phyloP scores from a whole-genome alignment of 2,329 filamentous ascomycete species.

The Aspergillus phoenicis region DNA sequence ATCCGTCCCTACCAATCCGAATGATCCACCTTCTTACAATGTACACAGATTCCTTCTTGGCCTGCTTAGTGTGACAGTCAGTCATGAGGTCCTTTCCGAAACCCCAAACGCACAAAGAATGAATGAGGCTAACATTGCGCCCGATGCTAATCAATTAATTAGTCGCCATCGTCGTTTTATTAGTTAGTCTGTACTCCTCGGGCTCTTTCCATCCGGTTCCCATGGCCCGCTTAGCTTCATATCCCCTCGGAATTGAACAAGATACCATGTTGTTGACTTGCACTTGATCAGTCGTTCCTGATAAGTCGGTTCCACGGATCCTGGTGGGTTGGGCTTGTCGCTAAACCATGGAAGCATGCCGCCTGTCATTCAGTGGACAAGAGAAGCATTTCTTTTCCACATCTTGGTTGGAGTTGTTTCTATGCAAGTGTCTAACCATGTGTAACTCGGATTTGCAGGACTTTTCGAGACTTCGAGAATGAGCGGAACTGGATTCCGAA shows the following conservation, averaged over 20 bases:
- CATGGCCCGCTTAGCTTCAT: background rate
- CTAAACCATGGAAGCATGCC: background rate
- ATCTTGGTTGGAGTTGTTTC: background rate
- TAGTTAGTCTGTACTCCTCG: background rate
- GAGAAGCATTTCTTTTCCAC: background rate
- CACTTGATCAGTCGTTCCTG: background rate
- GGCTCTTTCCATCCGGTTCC: background rate
- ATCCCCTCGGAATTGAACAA: background rate
- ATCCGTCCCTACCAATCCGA: background rate
- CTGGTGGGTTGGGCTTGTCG: background rate
- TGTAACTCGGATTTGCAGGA: background rate
- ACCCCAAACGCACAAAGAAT: background rate
- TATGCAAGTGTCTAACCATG: background rate
- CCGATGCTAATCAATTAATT: background rate
- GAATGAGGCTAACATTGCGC: background rate
- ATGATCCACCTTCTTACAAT: background rate
- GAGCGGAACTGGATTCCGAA: background rate
- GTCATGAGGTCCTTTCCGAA: background rate
- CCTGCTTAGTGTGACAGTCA: background rate
- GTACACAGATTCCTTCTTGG: background rate
- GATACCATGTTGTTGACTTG: background rate
- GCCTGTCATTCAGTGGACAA: background rate
- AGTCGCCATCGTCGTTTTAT: background rate
- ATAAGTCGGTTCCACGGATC: background rate
- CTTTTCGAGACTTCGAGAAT: background rate